Evolutionary conservation across 345 rosid genomes (phyloP).

Genomic region (Punica granatum): DNA sequence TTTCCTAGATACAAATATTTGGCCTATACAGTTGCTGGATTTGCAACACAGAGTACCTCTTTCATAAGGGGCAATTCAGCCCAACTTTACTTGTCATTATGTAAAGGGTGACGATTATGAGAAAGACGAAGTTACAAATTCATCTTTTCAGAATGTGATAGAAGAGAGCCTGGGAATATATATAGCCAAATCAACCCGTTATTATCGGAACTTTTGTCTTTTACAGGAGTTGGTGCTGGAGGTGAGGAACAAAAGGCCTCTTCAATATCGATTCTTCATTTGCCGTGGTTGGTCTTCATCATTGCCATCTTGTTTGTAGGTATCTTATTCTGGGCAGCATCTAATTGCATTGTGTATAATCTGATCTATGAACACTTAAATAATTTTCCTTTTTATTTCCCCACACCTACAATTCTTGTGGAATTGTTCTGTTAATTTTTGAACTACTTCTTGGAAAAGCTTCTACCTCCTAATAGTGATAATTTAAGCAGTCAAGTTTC

Average conservation of each 20-base stretch:
- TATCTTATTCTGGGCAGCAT: slow-evolving; percentile 50
- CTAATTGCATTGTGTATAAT: background rate
- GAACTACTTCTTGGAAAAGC: background rate
- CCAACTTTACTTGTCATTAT: background rate
- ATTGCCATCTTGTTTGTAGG: slow-evolving; percentile 97
- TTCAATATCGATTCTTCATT: slow-evolving; percentile 62
- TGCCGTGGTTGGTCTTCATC: slow-evolving; percentile 68
- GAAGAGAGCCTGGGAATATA: background rate
- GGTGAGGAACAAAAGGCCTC: slow-evolving; percentile 83
- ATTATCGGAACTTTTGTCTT: background rate
- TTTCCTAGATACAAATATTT: background rate
- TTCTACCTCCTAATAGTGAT: background rate
- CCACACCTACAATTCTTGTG: background rate
- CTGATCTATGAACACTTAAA: background rate
- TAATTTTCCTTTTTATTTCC: background rate
- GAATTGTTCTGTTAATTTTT: background rate
- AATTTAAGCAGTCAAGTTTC: background rate
- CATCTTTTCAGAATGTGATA: background rate
- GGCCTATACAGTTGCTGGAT: background rate
- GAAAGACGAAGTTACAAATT: background rate
- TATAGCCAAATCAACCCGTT: background rate
- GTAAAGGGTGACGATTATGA: background rate
- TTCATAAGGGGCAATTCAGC: background rate
- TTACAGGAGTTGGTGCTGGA: slow-evolving; percentile 94
- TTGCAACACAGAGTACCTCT: background rate